Percentiles rank a stretch among this genome's conserved stretches.
These are phyloP conservation scores for Solanum bulbocastanum DNA, from an alignment of 257 asterid species.

Conservation along the genomic window DNA sequence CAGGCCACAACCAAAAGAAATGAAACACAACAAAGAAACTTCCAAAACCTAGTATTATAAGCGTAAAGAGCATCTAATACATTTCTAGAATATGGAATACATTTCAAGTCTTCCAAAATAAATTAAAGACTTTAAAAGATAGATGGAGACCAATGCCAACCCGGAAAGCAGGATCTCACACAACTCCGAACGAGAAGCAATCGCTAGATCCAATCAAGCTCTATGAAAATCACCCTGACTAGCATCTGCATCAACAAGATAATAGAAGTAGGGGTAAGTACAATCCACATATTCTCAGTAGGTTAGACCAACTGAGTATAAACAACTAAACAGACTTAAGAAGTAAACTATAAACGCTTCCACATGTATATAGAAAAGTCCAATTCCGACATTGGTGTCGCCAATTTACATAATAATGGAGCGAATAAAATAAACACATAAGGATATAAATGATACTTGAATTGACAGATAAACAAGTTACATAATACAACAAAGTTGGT, in stretches of 20 bases:
- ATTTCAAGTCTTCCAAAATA: no score
- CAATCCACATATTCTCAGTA: neutral
- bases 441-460: no score
- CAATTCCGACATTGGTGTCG: neutral
- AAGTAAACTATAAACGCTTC: neutral
- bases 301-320: neutral
- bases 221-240: neutral
- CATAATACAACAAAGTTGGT: neutral
- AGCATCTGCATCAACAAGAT: no score
- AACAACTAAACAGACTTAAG: neutral
- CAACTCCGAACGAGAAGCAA: neutral
- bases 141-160: neutral
- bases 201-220: neutral
- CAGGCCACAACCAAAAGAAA: no score
- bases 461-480: neutral
- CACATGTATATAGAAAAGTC: neutral
- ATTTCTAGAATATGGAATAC: no score
- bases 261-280: neutral
- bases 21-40: neutral
- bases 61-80: neutral
- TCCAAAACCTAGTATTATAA: no score
- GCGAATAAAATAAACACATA: neutral
- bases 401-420: neutral
- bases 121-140: neutral
- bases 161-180: no score